Evolutionary conservation across 2,329 filamentous ascomycete species (phyloP), one percentile per base, ranked within the genome.

Genomic region (Penicillium brevicompactum): DNA sequence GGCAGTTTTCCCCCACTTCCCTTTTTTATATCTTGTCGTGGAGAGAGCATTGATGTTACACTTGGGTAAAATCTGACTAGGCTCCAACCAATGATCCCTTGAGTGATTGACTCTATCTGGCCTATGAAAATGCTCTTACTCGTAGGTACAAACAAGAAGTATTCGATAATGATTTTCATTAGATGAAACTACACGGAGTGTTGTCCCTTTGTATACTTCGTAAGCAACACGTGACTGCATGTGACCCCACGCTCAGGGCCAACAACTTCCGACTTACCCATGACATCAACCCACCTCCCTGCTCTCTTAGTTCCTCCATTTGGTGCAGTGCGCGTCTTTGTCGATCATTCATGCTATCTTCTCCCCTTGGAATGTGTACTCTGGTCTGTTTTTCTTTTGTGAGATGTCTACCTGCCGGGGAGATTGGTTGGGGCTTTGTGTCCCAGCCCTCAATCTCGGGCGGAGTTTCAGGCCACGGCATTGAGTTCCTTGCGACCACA

Each of bases 391-490:
- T 11, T 32, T 1, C 16, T 40, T 4, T 4, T 46, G 9, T 46
- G 50, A n/a, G 24, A 46, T 21, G 18, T 30, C 51, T 16, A 6
- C n/a, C 22, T 34, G 32, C 11, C 11, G 13, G 32, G 45, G 32
- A 51, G 47, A 46, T 40, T 40, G 42, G 32, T 30, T 24, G 47
- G 41, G 41, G 27, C 18, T 42, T 32, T 27, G 16, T 46, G 41
- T 54, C 41, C 40, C 61, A 58, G 41, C 43, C 37, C 45, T 55
- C 42, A 37, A 51, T 55, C 51, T 43, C 45, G 46, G 40, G 55
- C 40, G 48, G 47, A 51, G 46, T 34, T 52, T 31, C 30, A 54
- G n/a, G n/a, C 37, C 43, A 22, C 32, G 43, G 11, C 18, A 27
- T 37, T 55, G 45, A 49, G 24, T 38, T 16, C 38, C 37, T 53